Percentiles rank a stretch among this genome's conserved stretches.
phyloP scores from a whole-genome alignment of 768 basidiomycete genomes.

The Suillus sp. region DNA sequence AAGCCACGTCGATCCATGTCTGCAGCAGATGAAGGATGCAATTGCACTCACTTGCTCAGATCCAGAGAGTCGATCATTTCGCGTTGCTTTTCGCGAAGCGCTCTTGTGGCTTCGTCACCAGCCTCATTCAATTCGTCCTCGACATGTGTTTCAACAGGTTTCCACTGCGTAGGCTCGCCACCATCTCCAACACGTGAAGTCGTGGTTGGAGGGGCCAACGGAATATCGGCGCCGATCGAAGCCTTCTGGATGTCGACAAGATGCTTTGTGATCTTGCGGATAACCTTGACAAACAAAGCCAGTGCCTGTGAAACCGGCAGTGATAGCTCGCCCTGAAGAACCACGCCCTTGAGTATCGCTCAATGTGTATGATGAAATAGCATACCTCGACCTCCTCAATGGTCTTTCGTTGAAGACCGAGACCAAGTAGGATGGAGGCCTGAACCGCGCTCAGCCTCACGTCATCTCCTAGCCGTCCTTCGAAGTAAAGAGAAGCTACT shows the following conservation, averaged over 20 bases:
- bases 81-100: constrained; percentile 69
- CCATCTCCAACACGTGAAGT: constrained; percentile 14
- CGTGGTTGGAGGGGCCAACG: constrained; percentile 37
- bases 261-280: constrained; percentile 79
- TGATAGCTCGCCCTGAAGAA: constrained; percentile 67
- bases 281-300: constrained; percentile 88
- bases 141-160: constrained; percentile 48
- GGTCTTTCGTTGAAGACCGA: constrained; percentile 86
- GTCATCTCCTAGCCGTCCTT: constrained; percentile 65
- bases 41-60: constrained; percentile 72
- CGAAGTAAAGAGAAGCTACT: constrained; percentile 83
- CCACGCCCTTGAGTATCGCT: neutral
- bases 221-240: constrained; percentile 67
- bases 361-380: constrained; percentile 2
- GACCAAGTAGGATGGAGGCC: constrained; percentile 84
- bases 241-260: constrained; percentile 80
- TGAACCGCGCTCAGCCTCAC: constrained; percentile 84
- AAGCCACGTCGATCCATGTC: constrained; percentile 14
- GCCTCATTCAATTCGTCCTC: constrained; percentile 78
- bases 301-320: constrained; percentile 86
- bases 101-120: constrained; percentile 62
- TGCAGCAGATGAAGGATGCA: neutral
- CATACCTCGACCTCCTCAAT: constrained; percentile 88
- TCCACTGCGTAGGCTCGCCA: constrained; percentile 34
- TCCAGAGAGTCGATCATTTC: constrained; percentile 90